A percentile compares a stretch with the other conserved stretches of the same genome.
These are phyloP conservation scores for Neofusicoccum kwambonambiense DNA, from an alignment of 2,329 filamentous ascomycete genomes.

Conservation along the genomic window DNA sequence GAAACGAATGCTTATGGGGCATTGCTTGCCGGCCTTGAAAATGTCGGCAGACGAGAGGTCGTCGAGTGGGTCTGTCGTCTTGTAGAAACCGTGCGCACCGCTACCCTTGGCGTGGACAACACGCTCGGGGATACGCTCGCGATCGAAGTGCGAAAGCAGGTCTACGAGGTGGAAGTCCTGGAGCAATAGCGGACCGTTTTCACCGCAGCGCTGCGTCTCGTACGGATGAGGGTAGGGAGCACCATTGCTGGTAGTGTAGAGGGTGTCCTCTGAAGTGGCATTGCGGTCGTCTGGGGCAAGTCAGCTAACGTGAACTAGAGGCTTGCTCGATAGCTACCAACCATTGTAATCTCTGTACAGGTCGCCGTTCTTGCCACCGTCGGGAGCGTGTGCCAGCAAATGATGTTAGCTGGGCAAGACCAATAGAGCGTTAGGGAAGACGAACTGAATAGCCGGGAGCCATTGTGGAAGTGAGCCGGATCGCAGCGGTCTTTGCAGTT, in stretches of 20 bases:
- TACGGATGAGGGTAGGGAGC: slow-evolving; percentile 59
- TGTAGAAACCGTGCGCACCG: slow-evolving; percentile 50
- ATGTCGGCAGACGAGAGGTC: slow-evolving; percentile 48
- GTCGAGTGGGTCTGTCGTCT: slow-evolving; percentile 46
- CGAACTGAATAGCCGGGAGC: slow-evolving; percentile 14
- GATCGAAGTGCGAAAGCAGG: slow-evolving; percentile 51
- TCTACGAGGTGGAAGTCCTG: slow-evolving; percentile 53
- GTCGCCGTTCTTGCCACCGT: slow-evolving; percentile 36
- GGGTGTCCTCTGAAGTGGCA: slow-evolving; percentile 42
- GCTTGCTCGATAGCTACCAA: neutral
- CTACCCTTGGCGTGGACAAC: slow-evolving; percentile 52
- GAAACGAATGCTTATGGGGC: slow-evolving; percentile 66
- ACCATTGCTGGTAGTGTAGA: slow-evolving; percentile 59
- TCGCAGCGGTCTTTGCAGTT: neutral
- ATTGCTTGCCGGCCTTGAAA: slow-evolving; percentile 65
- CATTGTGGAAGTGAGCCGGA: neutral
- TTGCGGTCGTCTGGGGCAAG: slow-evolving; percentile 41
- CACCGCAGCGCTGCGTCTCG: slow-evolving; percentile 55
- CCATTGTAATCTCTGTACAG: slow-evolving; percentile 41
- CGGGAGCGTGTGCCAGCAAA: slow-evolving; percentile 22
- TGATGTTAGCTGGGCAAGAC: neutral
- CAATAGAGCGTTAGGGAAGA: too few relatives aligned
- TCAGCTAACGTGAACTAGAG: neutral
- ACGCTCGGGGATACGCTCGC: slow-evolving; percentile 51
- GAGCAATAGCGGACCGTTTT: slow-evolving; percentile 58